phyloP scores from a whole-genome alignment of 208 protist genomes.

The Wallacemonas collosoma region DNA sequence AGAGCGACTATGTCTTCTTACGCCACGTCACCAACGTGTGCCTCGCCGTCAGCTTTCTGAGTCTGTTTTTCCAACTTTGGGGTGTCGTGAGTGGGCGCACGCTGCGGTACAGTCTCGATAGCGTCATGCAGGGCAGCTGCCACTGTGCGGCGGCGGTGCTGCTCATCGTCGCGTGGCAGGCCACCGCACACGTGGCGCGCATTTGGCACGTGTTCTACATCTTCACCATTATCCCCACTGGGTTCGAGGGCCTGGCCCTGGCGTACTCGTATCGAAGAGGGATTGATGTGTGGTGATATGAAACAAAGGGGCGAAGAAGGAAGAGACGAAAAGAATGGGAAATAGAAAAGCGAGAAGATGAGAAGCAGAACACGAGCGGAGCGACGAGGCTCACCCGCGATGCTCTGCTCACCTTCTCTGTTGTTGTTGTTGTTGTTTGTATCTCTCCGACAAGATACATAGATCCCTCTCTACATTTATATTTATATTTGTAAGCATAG shows the following conservation, averaged over 20 bases:
- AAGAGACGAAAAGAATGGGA: conserved; percentile 9
- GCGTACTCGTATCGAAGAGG: conserved; percentile 47
- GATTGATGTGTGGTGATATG: conserved; percentile 46
- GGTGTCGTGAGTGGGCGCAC: conserved; percentile 67
- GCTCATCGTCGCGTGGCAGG: conserved; percentile 56
- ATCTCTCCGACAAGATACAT: no score
- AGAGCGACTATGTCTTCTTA: conserved; percentile 48
- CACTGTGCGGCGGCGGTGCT: conserved; percentile 53
- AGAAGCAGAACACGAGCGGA: no score
- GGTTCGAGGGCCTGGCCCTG: conserved; percentile 51
- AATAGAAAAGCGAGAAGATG: neutral
- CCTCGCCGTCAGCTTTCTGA: conserved; percentile 53
- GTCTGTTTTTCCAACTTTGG: conserved; percentile 47
- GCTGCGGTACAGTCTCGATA: conserved; percentile 57
- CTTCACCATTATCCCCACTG: conserved; percentile 72
- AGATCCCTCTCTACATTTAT: no score
- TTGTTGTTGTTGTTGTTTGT: no score
- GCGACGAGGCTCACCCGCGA: no score
- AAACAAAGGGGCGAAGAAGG: neutral
- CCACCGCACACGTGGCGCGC: conserved; percentile 38
- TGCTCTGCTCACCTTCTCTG: no score
- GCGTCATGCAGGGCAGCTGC: conserved; percentile 54
- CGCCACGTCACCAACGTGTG: conserved; percentile 39
- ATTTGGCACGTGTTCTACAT: conserved; percentile 79
- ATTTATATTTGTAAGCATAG: no score